phyloP scores from a whole-genome alignment of 352 stramenopile genomes.

The Pythium rishiriense region DNA sequence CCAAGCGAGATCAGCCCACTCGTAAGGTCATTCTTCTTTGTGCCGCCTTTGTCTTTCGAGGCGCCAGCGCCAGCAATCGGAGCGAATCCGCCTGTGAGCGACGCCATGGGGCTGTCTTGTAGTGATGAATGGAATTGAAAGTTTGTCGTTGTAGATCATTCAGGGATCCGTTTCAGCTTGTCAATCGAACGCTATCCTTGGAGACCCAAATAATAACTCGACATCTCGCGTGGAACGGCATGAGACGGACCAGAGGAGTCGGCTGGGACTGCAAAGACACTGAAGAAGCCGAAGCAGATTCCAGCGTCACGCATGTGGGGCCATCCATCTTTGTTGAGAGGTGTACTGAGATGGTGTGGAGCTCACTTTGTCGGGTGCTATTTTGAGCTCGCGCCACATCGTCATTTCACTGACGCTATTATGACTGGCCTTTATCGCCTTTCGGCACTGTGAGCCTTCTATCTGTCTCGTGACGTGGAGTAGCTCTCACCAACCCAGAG shows the following conservation, averaged over 20 bases:
- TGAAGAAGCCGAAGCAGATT: not conserved
- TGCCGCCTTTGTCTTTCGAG: constrained; percentile 24
- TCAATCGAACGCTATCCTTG: constrained; percentile 2
- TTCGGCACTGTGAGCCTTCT: not conserved
- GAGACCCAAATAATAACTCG: constrained; percentile 7
- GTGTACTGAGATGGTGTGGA: not conserved
- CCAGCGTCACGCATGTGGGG: no score
- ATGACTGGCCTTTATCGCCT: not conserved
- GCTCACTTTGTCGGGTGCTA: not conserved
- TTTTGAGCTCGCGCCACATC: not conserved
- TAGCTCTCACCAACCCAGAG: not conserved
- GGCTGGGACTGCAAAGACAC: not conserved
- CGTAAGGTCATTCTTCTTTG: constrained; percentile 46
- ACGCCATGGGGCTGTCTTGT: constrained; percentile 13
- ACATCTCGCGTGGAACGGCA: not conserved
- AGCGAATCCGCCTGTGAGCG: constrained; percentile 43
- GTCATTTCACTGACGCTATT: not conserved
- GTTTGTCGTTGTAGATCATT: not conserved
- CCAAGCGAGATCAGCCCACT: constrained; percentile 62
- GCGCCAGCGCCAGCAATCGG: constrained; percentile 44
- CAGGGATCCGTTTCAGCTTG: constrained; percentile 3
- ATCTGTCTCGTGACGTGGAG: not conserved
- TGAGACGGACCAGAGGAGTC: not conserved
- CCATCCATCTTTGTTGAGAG: no score
- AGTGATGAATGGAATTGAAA: not conserved